These are phyloP conservation scores for Hyphodiscus sp. DNA, from an alignment of 2,329 filamentous ascomycete species.

Conservation along the genomic window DNA sequence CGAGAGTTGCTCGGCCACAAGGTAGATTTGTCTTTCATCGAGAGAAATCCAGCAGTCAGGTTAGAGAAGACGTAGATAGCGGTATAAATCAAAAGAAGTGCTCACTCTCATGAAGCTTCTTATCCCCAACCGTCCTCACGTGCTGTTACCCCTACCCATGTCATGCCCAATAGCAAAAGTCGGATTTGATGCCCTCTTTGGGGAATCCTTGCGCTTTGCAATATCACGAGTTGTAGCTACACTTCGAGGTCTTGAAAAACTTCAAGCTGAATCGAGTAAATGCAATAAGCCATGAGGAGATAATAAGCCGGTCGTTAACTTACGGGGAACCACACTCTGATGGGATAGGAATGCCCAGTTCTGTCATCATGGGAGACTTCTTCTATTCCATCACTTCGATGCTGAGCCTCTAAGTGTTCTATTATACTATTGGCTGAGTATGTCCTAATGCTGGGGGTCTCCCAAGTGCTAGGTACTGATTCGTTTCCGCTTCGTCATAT, in stretches of 20 bases:
- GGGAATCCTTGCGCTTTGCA: no score
- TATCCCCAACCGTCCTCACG: not conserved
- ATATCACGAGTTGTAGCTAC: no score
- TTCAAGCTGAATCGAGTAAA: no score
- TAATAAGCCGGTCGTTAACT: no score
- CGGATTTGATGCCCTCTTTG: not conserved
- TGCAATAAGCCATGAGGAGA: no score
- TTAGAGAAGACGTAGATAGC: constrained; percentile 39
- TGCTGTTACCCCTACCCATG: not conserved
- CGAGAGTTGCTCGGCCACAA: constrained; percentile 69
- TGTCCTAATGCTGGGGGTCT: no score
- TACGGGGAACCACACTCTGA: no score
- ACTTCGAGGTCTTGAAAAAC: no score
- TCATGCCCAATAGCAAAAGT: not conserved
- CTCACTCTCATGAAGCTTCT: not conserved
- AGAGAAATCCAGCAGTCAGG: constrained; percentile 82
- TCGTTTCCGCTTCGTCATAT: no score
- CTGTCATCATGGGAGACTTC: constrained; percentile 5
- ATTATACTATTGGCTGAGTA: no score
- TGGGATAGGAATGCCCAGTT: not conserved
- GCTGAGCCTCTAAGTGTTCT: no score
- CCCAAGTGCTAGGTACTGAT: no score
- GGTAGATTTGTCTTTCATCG: constrained; percentile 88
- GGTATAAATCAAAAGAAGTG: constrained; percentile 2
- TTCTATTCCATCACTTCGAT: not conserved